phyloP scores from a whole-genome alignment of 2,329 filamentous ascomycete genomes.

The Elsinoe ampelina region DNA sequence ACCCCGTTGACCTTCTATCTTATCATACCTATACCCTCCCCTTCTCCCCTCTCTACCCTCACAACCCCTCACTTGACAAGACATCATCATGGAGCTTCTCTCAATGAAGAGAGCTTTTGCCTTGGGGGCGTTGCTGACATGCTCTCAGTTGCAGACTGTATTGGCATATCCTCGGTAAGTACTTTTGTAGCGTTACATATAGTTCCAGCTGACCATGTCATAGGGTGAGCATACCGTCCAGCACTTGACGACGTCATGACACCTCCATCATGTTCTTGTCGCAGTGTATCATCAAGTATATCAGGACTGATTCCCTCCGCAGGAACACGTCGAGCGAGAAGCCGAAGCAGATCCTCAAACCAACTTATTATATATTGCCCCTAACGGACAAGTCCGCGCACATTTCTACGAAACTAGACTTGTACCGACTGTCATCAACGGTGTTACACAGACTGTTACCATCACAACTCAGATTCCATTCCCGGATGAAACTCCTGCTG shows the following conservation, averaged over 20 bases:
- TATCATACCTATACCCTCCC: background rate
- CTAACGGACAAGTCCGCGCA: constrained; percentile 9
- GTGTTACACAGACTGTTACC: constrained; percentile 6
- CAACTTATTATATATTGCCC: constrained; percentile 3
- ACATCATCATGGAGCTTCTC: constrained; percentile 6
- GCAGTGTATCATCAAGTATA: background rate
- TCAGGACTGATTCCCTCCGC: background rate
- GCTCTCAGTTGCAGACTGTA: constrained; percentile 10
- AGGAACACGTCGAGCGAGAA: constrained; percentile 7
- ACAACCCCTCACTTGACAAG: constrained; percentile 8
- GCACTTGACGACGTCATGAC: constrained; percentile 6
- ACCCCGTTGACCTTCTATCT: background rate
- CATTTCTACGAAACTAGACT: constrained; percentile 10
- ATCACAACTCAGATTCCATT: constrained; percentile 3
- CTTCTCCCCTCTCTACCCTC: background rate
- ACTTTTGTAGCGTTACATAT: background rate
- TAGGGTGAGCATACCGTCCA: background rate
- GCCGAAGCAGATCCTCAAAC: background rate
- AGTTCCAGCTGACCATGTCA: constrained; percentile 6
- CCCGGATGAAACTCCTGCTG: background rate
- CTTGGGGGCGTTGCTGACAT: constrained; percentile 10
- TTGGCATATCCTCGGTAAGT: constrained; percentile 12
- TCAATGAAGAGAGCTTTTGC: constrained; percentile 8
- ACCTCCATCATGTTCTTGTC: background rate
- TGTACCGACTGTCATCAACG: constrained; percentile 10